Conservation (phyloP, 176 grass and related monocot genomes). For the Aegilops umbellulata region DNA sequence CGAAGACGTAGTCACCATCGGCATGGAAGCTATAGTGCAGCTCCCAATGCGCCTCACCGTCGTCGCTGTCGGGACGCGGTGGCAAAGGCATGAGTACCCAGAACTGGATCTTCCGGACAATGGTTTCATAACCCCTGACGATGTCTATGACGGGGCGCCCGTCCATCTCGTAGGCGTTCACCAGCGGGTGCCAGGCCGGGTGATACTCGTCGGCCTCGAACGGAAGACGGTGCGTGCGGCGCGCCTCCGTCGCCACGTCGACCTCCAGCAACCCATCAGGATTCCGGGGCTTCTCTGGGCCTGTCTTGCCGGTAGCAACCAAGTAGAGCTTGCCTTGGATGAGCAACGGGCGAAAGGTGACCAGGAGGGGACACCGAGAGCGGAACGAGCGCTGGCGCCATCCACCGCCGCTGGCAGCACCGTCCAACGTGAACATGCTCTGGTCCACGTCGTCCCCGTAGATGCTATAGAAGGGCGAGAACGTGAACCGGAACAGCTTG, state of each 20-base stretch:
- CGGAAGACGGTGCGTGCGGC: neutral
- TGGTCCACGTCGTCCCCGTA: neutral
- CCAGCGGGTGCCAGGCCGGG: neutral
- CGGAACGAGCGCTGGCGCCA: neutral
- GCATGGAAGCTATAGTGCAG: neutral
- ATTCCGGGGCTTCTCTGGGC: fast-evolving
- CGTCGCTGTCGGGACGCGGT: neutral
- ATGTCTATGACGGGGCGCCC: neutral
- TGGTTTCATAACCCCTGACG: too few species aligned
- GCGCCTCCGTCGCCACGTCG: neutral
- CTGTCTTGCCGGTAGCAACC: neutral
- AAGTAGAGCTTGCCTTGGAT: neutral
- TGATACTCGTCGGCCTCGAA: neutral
- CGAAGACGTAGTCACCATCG: too few species aligned
- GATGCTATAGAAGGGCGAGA: neutral
- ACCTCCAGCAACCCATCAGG: neutral
- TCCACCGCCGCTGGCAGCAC: neutral
- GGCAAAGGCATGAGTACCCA: neutral
- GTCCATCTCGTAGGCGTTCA: neutral
- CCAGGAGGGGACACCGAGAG: neutral
- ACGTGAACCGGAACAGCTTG: neutral
- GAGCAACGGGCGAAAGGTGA: neutral
- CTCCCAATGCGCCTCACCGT: neutral
- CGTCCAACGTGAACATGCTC: neutral
- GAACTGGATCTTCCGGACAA: neutral